Conservation (phyloP, 371 early-diverging fungal genomes). For the Mortierella sp. region DNA sequence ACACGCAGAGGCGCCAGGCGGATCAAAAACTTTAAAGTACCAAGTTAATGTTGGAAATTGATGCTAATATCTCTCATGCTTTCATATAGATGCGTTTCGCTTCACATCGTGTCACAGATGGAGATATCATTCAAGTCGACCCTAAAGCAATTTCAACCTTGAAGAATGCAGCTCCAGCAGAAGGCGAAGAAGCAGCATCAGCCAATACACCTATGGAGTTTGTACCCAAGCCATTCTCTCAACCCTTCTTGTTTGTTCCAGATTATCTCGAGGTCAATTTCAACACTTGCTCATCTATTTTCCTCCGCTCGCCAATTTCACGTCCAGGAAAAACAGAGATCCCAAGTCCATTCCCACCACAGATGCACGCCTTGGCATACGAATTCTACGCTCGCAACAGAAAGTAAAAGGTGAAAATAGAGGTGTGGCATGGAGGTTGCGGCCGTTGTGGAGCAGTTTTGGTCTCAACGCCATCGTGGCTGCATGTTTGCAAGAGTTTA, state of each 20-base stretch:
- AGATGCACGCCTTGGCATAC: conserved; percentile 90
- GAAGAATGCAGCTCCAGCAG: conserved; percentile 54
- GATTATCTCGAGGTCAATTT: conserved; percentile 98
- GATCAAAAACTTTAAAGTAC: neutral
- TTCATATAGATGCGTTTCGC: conserved; percentile 71
- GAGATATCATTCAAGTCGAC: conserved; percentile 90
- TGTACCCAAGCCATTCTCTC: conserved; percentile 82
- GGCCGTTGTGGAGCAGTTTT: neutral
- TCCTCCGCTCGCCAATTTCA: conserved; percentile 89
- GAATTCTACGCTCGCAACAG: conserved; percentile 86
- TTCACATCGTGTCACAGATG: conserved; percentile 86
- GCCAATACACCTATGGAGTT: conserved; percentile 71
- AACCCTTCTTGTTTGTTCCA: conserved; percentile 97
- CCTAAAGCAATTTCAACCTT: conserved; percentile 84
- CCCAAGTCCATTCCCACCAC: conserved; percentile 94
- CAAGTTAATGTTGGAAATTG: no score
- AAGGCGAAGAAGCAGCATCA: conserved; percentile 60
- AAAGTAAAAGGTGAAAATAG: conserved; percentile 25
- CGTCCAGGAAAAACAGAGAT: conserved; percentile 91
- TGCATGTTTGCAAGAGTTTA: neutral
- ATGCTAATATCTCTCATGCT: no score
- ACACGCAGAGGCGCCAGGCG: no score
- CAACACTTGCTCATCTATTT: conserved; percentile 89
- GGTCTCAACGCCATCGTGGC: neutral
- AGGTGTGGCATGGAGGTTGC: neutral